Percentiles rank a stretch among this genome's conserved stretches.
Evolutionary conservation across 164 flowering plant genomes (phyloP).

Genomic region (Magnolia sinica): DNA sequence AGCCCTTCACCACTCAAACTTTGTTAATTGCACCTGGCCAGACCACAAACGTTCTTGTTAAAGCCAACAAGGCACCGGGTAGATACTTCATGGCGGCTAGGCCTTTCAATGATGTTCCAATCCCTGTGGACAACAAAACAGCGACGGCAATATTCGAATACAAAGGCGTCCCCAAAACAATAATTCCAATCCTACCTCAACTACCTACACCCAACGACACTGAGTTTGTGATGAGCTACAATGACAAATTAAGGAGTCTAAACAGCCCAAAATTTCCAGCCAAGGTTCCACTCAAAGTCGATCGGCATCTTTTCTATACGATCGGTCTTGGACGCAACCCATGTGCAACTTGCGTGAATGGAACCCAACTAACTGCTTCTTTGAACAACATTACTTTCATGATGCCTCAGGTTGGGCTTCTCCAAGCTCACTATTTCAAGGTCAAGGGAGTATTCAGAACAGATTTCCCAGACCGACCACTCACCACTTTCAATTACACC

Average conservation of each 20-base stretch:
- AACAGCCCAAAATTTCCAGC: conserved; percentile 45
- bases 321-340: conserved; percentile 40
- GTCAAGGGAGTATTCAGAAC: conserved; percentile 37
- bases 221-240: conserved; percentile 29
- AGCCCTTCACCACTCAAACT: conserved; percentile 41
- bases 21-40: conserved; percentile 56
- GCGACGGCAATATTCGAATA: conserved; percentile 52
- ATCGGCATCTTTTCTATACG: conserved; percentile 42
- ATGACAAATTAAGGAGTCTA: conserved; percentile 33
- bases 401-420: conserved; percentile 44
- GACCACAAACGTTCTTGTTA: conserved; percentile 47
- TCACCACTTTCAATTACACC: conserved; percentile 42
- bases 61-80: conserved; percentile 30
- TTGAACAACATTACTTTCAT: conserved; percentile 46
- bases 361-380: conserved; percentile 40
- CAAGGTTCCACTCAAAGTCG: conserved; percentile 41
- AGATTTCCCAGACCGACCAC: conserved; percentile 51
- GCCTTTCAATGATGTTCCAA: conserved; percentile 44
- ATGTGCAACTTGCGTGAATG: conserved; percentile 40
- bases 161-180: conserved; percentile 38
- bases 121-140: conserved; percentile 45
- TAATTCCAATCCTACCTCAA: conserved; percentile 37
- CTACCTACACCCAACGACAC: conserved; percentile 41
- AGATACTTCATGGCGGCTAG: conserved; percentile 51
- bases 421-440: conserved; percentile 46